A percentile compares a stretch with the other conserved stretches of the same genome.
Evolutionary conservation across 306 rosid species (phyloP).

Genomic region (Corylus heterophylla): DNA sequence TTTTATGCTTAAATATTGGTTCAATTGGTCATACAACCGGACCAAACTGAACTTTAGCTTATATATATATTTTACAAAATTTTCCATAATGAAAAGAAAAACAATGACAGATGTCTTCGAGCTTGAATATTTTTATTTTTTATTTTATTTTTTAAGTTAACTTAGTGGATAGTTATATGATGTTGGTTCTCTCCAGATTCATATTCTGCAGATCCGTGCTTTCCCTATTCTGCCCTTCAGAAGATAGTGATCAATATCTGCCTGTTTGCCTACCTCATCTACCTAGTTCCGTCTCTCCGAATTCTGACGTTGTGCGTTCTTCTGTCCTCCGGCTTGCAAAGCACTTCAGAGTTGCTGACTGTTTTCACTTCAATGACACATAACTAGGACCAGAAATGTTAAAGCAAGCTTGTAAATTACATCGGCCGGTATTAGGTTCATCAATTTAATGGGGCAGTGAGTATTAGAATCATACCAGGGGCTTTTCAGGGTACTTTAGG

Average conservation of each 20-base stretch:
- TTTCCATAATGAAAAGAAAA: neutral
- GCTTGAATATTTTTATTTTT: neutral
- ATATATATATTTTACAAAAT: neutral
- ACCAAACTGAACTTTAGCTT: neutral
- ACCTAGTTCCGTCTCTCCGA: slow-evolving; percentile 63
- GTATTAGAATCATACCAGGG: neutral
- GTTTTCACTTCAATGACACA: slow-evolving; percentile 56
- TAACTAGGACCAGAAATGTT: slow-evolving; percentile 35
- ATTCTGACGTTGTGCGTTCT: slow-evolving; percentile 61
- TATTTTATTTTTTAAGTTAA: neutral
- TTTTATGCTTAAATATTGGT: neutral
- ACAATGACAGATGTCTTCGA: neutral
- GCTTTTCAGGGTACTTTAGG: slow-evolving; percentile 29
- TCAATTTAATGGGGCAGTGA: slow-evolving; percentile 19
- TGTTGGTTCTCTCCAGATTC: slow-evolving; percentile 65
- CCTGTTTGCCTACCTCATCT: slow-evolving; percentile 84
- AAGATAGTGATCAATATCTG: slow-evolving; percentile 56
- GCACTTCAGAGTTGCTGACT: slow-evolving; percentile 64
- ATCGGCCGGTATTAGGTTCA: neutral
- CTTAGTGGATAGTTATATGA: slow-evolving; percentile 22
- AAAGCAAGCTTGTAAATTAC: slow-evolving; percentile 20
- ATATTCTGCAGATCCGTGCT: slow-evolving; percentile 87
- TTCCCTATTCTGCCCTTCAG: slow-evolving; percentile 54
- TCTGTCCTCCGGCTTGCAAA: slow-evolving; percentile 72
- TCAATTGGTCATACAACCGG: neutral